These are phyloP conservation scores for Oryza glaberrima DNA, from an alignment of 176 grass and related monocot species.

Conservation along the genomic window DNA sequence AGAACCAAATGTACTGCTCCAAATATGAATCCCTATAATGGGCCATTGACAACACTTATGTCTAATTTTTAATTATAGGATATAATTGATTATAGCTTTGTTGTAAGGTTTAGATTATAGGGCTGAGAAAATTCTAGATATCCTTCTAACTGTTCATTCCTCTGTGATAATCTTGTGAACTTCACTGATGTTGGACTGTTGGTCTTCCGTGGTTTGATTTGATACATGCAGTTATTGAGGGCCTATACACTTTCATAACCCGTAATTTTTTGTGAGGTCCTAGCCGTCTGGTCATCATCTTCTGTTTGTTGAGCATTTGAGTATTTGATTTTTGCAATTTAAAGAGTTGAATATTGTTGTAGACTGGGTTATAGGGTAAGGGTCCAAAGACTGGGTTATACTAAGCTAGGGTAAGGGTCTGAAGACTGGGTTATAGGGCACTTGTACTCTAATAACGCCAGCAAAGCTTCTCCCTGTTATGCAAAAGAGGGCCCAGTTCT, in stretches of 20 bases:
- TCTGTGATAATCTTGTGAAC: not conserved
- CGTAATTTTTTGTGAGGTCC: not conserved
- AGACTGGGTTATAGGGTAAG: too few relatives aligned
- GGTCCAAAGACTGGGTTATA: too few relatives aligned
- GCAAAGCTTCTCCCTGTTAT: too few relatives aligned
- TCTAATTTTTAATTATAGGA: not conserved
- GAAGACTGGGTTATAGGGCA: too few relatives aligned
- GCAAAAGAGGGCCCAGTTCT: too few relatives aligned
- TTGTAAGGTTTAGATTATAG: not conserved
- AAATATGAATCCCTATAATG: not conserved
- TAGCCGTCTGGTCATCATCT: not conserved
- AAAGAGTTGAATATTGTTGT: not conserved
- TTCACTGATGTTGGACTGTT: not conserved
- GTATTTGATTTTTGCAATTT: not conserved
- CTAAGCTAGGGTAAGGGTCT: too few relatives aligned
- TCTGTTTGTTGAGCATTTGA: not conserved
- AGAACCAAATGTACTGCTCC: conserved; percentile 1
- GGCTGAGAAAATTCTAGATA: conserved; percentile 2
- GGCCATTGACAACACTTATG: not conserved
- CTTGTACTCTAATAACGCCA: too few relatives aligned
- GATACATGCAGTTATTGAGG: not conserved
- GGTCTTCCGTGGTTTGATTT: not conserved
- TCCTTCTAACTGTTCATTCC: not conserved
- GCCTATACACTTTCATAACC: not conserved
- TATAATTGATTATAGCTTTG: not conserved